Base-by-base conservation (phyloP, 768 basidiomycete genomes). In the Pleurotus ostreatus region DNA sequence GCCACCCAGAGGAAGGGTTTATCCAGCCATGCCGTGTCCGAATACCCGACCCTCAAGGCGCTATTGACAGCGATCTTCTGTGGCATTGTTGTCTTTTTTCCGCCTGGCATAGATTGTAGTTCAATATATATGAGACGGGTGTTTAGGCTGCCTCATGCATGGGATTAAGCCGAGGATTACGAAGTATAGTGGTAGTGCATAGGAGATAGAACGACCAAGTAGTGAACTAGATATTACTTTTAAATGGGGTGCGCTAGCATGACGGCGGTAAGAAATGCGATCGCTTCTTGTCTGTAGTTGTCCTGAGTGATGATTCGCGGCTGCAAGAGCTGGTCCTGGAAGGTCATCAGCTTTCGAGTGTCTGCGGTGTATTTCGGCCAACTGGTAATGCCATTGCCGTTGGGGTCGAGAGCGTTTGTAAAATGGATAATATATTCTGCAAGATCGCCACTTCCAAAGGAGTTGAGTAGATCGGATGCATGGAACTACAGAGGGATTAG, bases 371-470 rank as follows among this genome's bases (percentile, higher is more conserved):
- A 76, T 38, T 63, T 62, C 0, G 74, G 75, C 74, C 74, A 76
- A 5, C 53, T 25, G 25, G 22, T 41, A 13, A 49, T 37, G 48
- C n/a, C 25, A 65, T 30, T 44, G 63, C 56, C 68, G 57, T 77
- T 78, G 0, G 68, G 77, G 61, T 76, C 61, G 46, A 71, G 67
- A 7, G 59, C 66, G 47, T 59, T 64, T 8, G 62, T 66, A 58
- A 76, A 76, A 60, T 70, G 65, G 54, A 76, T 66, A 16, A 76
- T 57, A 48, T 70, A 70, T 58, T 72, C 70, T 9, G 68, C 55
- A 55, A 76, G 57, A 40, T 76, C 71, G 8, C 61, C 62, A 0
- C 57, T 62, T 0, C 48, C 55, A 49, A 69, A 76, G 6, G 69
- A 48, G 12, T 68, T 63, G 8, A 62, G n/a, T 0, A 76, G 1